Evolutionary conservation across 2,329 filamentous ascomycete genomes (phyloP).

Genomic region (Neurospora sp.): DNA sequence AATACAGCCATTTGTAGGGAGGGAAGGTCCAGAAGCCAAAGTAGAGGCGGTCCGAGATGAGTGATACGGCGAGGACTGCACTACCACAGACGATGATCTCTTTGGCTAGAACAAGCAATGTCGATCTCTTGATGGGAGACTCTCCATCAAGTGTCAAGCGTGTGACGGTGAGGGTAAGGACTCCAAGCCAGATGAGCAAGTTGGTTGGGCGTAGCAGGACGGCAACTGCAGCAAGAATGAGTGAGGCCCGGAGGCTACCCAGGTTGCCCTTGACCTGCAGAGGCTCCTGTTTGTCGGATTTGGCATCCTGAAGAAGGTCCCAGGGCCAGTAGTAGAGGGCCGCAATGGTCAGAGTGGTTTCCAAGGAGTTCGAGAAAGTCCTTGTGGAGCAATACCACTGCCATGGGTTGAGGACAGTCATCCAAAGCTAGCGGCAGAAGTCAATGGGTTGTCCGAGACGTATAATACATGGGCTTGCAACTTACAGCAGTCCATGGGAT

Average conservation of each 20-base stretch:
- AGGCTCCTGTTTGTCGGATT: constrained; percentile 30
- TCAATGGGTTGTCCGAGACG: not conserved
- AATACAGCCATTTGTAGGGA: constrained; percentile 74
- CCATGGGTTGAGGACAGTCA: constrained; percentile 75
- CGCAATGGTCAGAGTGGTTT: constrained; percentile 74
- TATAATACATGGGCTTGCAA: constrained; percentile 12
- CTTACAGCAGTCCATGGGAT: constrained; percentile 62
- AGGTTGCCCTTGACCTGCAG: constrained; percentile 14
- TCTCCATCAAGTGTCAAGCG: constrained; percentile 25
- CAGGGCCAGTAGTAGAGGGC: constrained; percentile 84
- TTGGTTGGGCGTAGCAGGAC: constrained; percentile 88
- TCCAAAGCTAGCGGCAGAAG: constrained; percentile 44
- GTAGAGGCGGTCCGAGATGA: constrained; percentile 63
- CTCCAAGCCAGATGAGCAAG: constrained; percentile 66
- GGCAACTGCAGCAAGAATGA: constrained; percentile 69
- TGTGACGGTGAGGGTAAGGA: constrained; percentile 43
- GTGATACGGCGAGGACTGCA: constrained; percentile 51
- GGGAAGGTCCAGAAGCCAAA: constrained; percentile 85
- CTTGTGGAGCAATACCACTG: constrained; percentile 93
- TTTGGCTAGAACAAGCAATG: constrained; percentile 43
- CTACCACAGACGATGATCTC: constrained; percentile 57
- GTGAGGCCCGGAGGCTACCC: constrained; percentile 47
- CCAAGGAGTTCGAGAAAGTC: constrained; percentile 88
- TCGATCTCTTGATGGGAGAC: constrained; percentile 32
- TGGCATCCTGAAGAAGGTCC: constrained; percentile 46